Percentiles rank a stretch among this genome's conserved stretches.
Evolutionary conservation across 2,329 filamentous ascomycete genomes (phyloP).

Genomic region (Fusarium heterosporum): DNA sequence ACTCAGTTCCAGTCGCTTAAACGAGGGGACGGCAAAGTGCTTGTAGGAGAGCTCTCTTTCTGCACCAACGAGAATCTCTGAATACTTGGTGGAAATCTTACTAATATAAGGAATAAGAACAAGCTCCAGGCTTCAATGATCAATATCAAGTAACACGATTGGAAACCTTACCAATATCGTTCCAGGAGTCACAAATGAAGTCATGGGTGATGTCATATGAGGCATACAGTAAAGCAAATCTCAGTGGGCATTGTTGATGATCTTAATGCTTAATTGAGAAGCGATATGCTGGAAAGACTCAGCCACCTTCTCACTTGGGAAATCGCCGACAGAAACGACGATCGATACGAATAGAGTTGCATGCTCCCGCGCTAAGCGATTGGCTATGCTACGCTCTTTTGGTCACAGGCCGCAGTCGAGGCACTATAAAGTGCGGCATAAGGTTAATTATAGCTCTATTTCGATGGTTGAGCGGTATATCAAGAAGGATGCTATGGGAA

Average conservation of each 20-base stretch:
- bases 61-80: no score
- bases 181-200: not conserved
- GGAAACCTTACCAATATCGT: not conserved
- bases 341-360: constrained; percentile 9
- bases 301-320: constrained; percentile 8
- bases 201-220: not conserved
- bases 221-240: constrained; percentile 2
- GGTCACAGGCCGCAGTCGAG: not conserved
- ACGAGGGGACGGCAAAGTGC: no score
- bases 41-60: no score
- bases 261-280: not conserved
- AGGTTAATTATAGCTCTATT: constrained; percentile 18
- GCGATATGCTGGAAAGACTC: not conserved
- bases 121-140: no score
- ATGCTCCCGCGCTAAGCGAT: constrained; percentile 12
- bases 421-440: not conserved
- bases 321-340: not conserved
- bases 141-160: no score
- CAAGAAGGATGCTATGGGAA: not conserved
- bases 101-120: no score
- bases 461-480: not conserved
- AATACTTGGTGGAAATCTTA: not conserved
- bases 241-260: not conserved
- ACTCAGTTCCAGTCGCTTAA: no score
- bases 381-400: constrained; percentile 1